Percentiles rank a stretch among this genome's conserved stretches.
phyloP scores from a whole-genome alignment of 2,329 filamentous ascomycete species.

The Ophiocordyceps camponoti-rufipedis region DNA sequence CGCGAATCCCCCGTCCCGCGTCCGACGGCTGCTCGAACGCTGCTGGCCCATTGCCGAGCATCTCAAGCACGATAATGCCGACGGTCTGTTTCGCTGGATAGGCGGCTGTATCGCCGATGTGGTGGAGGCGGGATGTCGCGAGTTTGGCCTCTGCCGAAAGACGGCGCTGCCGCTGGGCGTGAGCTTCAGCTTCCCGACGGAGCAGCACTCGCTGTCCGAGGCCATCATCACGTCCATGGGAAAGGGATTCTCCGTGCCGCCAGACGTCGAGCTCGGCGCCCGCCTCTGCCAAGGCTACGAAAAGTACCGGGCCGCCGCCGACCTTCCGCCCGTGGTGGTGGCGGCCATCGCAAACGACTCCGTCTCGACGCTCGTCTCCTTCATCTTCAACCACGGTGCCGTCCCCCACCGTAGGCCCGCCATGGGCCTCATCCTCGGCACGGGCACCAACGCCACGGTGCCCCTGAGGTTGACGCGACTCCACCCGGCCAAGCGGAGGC shows the following conservation, averaged over 20 bases:
- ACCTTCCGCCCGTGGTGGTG: conserved; percentile 48
- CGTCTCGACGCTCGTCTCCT: conserved; percentile 60
- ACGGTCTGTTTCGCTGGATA: conserved; percentile 67
- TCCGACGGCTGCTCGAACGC: conserved; percentile 45
- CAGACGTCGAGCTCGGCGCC: conserved; percentile 40
- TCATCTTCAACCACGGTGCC: conserved; percentile 52
- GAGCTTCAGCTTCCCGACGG: conserved; percentile 55
- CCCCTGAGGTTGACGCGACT: not conserved
- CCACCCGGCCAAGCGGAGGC: not conserved
- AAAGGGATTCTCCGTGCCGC: conserved; percentile 48
- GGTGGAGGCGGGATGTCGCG: conserved; percentile 36
- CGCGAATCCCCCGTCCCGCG: conserved; percentile 13
- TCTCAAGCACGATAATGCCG: conserved; percentile 55
- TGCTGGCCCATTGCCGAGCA: conserved; percentile 59
- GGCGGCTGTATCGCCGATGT: conserved; percentile 60
- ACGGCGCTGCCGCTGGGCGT: conserved; percentile 43
- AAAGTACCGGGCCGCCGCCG: conserved; percentile 19
- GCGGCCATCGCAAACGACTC: conserved; percentile 68
- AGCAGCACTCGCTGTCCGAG: conserved; percentile 41
- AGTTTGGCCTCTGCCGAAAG: conserved; percentile 21
- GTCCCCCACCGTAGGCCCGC: conserved; percentile 43
- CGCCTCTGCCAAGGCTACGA: conserved; percentile 41
- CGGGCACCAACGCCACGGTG: not conserved
- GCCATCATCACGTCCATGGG: conserved; percentile 52
- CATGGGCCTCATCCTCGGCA: conserved; percentile 47